Evolutionary conservation across 169 alveolate genomes (phyloP).

Genomic region (Babesia bovis): DNA sequence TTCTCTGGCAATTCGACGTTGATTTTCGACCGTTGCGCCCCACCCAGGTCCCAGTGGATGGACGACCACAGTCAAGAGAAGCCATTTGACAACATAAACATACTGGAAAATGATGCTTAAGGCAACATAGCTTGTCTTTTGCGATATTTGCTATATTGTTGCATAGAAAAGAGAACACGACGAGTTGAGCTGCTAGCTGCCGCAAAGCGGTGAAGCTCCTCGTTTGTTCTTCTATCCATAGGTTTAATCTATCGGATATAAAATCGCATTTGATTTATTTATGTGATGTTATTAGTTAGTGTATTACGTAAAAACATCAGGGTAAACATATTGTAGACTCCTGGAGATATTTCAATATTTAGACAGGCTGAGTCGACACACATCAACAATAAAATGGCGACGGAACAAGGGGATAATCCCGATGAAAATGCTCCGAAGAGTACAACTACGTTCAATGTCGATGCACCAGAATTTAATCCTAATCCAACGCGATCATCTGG

Average conservation of each 20-base stretch:
- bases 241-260: too few relatives aligned
- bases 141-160: neutral
- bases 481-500: constrained; percentile 31
- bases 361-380: neutral
- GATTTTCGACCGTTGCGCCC: neutral
- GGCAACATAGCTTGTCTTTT: neutral
- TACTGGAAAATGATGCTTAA: neutral
- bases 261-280: too few relatives aligned
- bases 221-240: constrained; percentile 13
- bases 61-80: neutral
- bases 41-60: neutral
- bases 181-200: constrained; percentile 15
- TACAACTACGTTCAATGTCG: constrained; percentile 30
- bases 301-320: too few relatives aligned
- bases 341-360: neutral
- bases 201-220: constrained; percentile 8
- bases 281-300: too few relatives aligned
- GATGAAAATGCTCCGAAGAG: neutral
- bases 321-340: neutral
- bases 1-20: too few relatives aligned
- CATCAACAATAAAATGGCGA: constrained; percentile 1
- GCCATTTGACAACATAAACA: neutral
- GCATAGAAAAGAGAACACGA: neutral
- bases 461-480: constrained; percentile 68
- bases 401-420: constrained; percentile 1